Evolutionary conservation across 352 stramenopile species (phyloP).

Genomic region (Globisporangium yorkense): DNA sequence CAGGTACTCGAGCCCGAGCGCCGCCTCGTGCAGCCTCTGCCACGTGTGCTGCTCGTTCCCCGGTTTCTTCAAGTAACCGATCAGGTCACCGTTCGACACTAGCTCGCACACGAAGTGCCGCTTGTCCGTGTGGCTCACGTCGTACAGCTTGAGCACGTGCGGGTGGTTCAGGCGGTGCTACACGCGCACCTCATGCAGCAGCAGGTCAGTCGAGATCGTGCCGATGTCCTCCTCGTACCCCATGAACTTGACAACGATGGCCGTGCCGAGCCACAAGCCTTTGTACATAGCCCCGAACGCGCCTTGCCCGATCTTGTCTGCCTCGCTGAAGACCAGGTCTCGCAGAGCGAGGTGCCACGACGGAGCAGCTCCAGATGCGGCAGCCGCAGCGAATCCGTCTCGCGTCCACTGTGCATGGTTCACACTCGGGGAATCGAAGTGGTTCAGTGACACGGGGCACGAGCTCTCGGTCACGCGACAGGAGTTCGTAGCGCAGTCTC

Average conservation of each 20-base stretch:
- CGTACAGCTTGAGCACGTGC: neutral
- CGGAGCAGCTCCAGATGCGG: neutral
- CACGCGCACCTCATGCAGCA: constrained; percentile 1
- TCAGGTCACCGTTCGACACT: neutral
- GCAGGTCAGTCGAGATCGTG: neutral
- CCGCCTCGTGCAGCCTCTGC: constrained; percentile 5
- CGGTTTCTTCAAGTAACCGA: neutral
- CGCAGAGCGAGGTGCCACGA: constrained; percentile 1
- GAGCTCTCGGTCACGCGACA: neutral
- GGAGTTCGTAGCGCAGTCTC: neutral
- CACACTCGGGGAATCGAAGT: neutral
- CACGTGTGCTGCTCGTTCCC: neutral
- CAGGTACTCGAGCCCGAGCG: constrained; percentile 4
- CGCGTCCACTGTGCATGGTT: neutral
- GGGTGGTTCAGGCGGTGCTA: neutral
- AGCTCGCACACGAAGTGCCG: neutral
- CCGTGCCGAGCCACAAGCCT: neutral
- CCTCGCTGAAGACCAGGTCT: neutral
- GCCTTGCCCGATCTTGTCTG: neutral
- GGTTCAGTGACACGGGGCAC: neutral
- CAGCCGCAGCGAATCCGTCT: neutral
- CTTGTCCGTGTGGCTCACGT: neutral
- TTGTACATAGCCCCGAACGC: neutral
- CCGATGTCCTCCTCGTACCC: neutral
- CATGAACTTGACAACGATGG: neutral